Conservation (phyloP, 331 rosid species). For the Telfairia occidentalis region DNA sequence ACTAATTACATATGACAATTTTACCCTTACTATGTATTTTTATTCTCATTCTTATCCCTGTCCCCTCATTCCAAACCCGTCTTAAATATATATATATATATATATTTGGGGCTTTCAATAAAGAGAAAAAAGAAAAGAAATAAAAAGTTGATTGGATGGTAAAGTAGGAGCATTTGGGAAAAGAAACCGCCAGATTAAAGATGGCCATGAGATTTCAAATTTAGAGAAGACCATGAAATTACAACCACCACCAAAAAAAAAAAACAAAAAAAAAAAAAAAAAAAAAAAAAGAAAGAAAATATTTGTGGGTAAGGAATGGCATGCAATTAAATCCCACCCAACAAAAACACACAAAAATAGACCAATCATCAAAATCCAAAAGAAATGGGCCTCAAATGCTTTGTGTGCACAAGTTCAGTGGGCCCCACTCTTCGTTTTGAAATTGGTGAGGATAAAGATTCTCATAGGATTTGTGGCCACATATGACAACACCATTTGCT, state of each 20-base stretch:
- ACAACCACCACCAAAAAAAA: too few species aligned
- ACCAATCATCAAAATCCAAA: background rate
- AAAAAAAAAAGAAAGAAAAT: too few species aligned
- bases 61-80: too few species aligned
- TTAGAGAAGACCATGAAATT: background rate
- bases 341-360: background rate
- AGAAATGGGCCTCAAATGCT: conserved; percentile 4
- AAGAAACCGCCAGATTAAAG: background rate
- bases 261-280: too few species aligned
- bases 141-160: background rate
- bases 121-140: background rate
- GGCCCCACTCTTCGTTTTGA: background rate
- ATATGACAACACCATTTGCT: background rate
- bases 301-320: background rate
- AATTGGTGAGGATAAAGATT: background rate
- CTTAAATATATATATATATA: too few species aligned
- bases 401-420: background rate
- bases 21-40: too few species aligned
- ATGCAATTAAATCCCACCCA: background rate
- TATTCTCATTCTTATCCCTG: too few species aligned
- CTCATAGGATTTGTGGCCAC: background rate
- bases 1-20: too few species aligned
- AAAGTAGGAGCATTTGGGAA: background rate
- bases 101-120: background rate
- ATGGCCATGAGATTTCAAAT: background rate